A percentile compares a stretch with the other conserved stretches of the same genome.
Conservation (phyloP, 2,329 filamentous ascomycete species). For the Pseudocercospora vitis region DNA sequence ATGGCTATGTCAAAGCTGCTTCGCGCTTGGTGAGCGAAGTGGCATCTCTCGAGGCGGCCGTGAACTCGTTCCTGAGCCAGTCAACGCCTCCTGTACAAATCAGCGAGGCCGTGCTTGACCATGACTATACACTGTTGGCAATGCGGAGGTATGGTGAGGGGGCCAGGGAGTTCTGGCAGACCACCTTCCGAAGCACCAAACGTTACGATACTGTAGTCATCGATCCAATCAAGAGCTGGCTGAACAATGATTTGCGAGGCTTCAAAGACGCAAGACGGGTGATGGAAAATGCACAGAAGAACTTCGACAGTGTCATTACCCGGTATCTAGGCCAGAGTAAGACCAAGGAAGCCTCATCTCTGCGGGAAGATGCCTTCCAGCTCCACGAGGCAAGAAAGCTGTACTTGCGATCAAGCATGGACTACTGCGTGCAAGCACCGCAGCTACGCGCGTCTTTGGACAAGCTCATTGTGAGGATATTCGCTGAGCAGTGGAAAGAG, state of each 20-base stretch:
- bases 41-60: slow-evolving; percentile 71
- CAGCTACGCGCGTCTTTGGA: slow-evolving; percentile 83
- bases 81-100: slow-evolving; percentile 71
- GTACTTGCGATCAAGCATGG: slow-evolving; percentile 89
- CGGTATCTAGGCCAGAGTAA: slow-evolving; percentile 85
- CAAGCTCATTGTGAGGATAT: slow-evolving; percentile 79
- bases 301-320: slow-evolving; percentile 76
- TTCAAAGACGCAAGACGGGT: slow-evolving; percentile 81
- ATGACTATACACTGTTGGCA: slow-evolving; percentile 89
- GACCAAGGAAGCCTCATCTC: slow-evolving; percentile 85
- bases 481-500: slow-evolving; percentile 84
- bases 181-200: slow-evolving; percentile 70
- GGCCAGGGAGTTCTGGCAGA: slow-evolving; percentile 82
- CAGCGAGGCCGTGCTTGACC: slow-evolving; percentile 83
- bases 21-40: slow-evolving; percentile 65
- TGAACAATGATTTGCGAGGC: slow-evolving; percentile 73
- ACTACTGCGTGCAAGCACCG: slow-evolving; percentile 85
- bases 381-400: slow-evolving; percentile 88
- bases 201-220: slow-evolving; percentile 74
- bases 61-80: slow-evolving; percentile 73
- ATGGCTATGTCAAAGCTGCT: slow-evolving; percentile 64
- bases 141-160: slow-evolving; percentile 83
- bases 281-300: slow-evolving; percentile 78
- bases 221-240: slow-evolving; percentile 78
- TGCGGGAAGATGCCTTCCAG: slow-evolving; percentile 93